A percentile compares a stretch with the other conserved stretches of the same genome.
phyloP scores from a whole-genome alignment of 2,329 filamentous ascomycete species.

The Penicillium sp. region DNA sequence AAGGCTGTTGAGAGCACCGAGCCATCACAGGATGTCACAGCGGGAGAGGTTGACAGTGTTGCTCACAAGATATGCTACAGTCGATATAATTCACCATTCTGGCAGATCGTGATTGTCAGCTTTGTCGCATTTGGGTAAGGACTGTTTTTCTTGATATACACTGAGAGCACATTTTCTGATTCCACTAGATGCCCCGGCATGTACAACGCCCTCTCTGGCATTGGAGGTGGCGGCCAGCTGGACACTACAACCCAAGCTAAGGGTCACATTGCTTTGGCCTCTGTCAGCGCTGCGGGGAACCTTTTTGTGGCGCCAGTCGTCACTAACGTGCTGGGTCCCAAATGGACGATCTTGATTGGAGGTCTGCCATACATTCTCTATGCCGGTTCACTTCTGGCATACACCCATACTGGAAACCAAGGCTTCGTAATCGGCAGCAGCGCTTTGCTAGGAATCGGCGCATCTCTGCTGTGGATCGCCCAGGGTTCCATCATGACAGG shows the following conservation, averaged over 20 bases:
- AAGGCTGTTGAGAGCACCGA: neutral
- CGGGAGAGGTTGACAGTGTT: neutral
- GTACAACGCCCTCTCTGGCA: conserved; percentile 5
- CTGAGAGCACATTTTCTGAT: too few relatives aligned
- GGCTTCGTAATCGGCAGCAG: conserved; percentile 3
- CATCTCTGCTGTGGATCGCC: conserved; percentile 4
- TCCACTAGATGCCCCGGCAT: neutral
- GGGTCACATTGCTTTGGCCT: conserved; percentile 3
- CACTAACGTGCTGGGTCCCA: conserved; percentile 2
- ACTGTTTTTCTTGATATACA: neutral
- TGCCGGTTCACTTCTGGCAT: conserved; percentile 1
- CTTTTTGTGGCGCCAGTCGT: conserved; percentile 1
- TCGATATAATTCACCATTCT: conserved; percentile 6
- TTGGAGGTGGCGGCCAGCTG: conserved; percentile 4
- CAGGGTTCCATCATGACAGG: conserved; percentile 8
- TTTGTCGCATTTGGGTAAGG: conserved; percentile 4
- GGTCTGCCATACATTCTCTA: conserved; percentile 2
- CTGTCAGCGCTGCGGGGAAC: conserved; percentile 4
- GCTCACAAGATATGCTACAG: neutral
- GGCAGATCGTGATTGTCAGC: conserved; percentile 6
- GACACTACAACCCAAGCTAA: conserved; percentile 2
- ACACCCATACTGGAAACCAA: conserved; percentile 3
- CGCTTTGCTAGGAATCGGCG: conserved; percentile 2
- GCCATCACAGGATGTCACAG: neutral
- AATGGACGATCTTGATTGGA: conserved; percentile 4